Evolutionary conservation across 441 rosid genomes (phyloP).

Genomic region (Theobroma grandiflorum): DNA sequence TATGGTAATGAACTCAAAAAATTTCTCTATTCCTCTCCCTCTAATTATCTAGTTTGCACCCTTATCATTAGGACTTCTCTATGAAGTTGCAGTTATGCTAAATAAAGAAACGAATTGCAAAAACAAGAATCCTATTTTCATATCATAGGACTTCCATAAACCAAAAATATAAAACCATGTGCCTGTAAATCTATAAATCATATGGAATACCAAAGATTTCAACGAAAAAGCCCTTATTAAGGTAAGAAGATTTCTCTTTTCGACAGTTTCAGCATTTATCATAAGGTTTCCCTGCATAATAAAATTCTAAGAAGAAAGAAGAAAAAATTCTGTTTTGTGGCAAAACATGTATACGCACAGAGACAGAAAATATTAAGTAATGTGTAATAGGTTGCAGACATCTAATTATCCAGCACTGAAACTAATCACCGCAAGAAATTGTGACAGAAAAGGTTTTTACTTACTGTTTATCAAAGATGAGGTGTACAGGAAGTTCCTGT

Average conservation of each 20-base stretch:
- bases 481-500: background rate
- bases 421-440: background rate
- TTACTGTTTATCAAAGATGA: background rate
- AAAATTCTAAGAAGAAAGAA: background rate
- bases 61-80: background rate
- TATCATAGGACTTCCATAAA: background rate
- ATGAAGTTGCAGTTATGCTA: background rate
- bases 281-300: background rate
- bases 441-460: background rate
- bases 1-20: background rate
- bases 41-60: background rate
- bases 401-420: background rate
- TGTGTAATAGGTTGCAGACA: background rate
- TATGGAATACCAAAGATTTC: background rate
- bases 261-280: background rate
- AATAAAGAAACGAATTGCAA: background rate
- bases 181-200: background rate
- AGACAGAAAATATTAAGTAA: background rate
- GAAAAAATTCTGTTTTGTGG: background rate
- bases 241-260: background rate
- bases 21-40: too few species aligned
- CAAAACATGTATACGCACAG: background rate
- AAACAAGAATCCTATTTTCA: background rate
- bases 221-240: background rate
- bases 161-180: background rate